Evolutionary conservation across 23 red algal species (phyloP).

Genomic region (Gracilariopsis chorda): DNA sequence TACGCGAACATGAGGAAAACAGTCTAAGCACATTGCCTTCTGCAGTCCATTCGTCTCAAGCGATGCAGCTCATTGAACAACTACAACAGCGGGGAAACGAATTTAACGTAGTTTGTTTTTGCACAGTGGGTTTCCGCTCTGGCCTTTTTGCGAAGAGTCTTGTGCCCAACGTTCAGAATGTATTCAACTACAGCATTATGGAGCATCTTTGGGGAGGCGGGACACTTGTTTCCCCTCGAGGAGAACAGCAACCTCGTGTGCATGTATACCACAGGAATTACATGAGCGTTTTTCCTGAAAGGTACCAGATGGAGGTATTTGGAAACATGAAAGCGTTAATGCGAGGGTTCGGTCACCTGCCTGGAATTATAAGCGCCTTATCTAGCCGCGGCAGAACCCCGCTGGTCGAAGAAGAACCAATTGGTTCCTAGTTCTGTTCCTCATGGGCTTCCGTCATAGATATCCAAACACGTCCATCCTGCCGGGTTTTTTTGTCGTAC

Average conservation of each 20-base stretch:
- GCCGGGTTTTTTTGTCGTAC: too few relatives aligned
- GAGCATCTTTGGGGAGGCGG: constrained; percentile 48
- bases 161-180: neutral
- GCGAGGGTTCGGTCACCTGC: neutral
- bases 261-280: constrained; percentile 29
- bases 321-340: neutral
- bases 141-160: constrained; percentile 13
- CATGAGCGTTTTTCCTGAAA: neutral
- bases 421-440: neutral
- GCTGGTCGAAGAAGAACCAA: neutral
- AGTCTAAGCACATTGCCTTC: constrained; percentile 1
- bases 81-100: neutral
- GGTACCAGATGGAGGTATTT: neutral
- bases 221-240: neutral
- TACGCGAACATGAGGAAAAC: constrained; percentile 17
- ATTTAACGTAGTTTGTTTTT: constrained; percentile 19
- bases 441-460: neutral
- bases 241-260: neutral
- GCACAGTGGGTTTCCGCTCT: constrained; percentile 49
- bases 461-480: neutral
- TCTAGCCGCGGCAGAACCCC: neutral
- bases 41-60: neutral
- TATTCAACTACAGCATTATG: constrained; percentile 44
- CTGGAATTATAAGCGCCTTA: neutral
- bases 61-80: neutral